Evolutionary conservation across 331 rosid species (phyloP).

Genomic region (Quercus tomentella): DNA sequence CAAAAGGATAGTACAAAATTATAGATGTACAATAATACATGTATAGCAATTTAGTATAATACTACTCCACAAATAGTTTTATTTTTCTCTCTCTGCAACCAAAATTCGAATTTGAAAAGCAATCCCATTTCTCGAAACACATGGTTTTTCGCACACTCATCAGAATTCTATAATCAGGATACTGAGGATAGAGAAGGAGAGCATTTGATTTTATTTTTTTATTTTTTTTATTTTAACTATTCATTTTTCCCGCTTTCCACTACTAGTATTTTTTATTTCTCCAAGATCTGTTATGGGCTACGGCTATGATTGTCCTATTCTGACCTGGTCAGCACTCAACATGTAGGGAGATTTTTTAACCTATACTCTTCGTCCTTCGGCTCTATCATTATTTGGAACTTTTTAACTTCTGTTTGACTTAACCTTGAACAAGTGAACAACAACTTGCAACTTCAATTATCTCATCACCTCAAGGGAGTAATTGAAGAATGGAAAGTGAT

Average conservation of each 20-base stretch:
- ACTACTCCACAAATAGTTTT: not conserved
- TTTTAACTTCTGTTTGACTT: not conserved
- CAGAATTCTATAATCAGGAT: constrained; percentile 2
- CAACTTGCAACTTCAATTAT: not conserved
- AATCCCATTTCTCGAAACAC: constrained; percentile 23
- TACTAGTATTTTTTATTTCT: not conserved
- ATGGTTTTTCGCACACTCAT: constrained; percentile 15
- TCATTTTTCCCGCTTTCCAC: not conserved
- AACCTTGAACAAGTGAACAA: not conserved
- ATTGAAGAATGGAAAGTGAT: not conserved
- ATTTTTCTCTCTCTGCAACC: constrained; percentile 2
- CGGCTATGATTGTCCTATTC: not conserved
- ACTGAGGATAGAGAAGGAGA: not conserved
- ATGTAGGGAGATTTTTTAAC: not conserved
- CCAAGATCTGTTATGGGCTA: not conserved
- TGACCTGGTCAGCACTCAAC: constrained; percentile 44
- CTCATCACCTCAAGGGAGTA: not conserved
- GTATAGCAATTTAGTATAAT: not conserved
- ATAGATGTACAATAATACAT: not conserved
- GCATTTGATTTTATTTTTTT: not conserved
- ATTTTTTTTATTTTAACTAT: no score
- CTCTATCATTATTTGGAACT: not conserved
- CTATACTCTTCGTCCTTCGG: not conserved
- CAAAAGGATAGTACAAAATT: not conserved
- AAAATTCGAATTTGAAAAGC: constrained; percentile 19